Percentiles rank a stretch among this genome's conserved stretches.
These are phyloP conservation scores for Talaromyces borbonicus DNA, from an alignment of 495 filamentous ascomycete genomes.

Conservation along the genomic window DNA sequence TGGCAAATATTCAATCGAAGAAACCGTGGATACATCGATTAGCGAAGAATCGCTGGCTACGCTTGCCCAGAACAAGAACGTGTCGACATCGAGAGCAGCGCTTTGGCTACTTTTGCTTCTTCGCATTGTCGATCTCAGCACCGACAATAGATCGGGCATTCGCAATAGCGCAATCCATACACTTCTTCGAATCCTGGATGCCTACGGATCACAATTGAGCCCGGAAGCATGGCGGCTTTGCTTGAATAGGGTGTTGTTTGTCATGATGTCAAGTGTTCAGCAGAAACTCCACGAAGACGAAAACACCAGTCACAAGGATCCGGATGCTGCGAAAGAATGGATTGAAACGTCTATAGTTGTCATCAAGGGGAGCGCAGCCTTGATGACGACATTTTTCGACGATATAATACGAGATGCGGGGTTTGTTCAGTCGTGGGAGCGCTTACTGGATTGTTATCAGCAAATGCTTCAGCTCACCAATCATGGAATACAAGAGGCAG, in stretches of 20 bases:
- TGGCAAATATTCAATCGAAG: slow-evolving; percentile 35
- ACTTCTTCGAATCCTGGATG: slow-evolving; percentile 82
- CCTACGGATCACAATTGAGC: slow-evolving; percentile 71
- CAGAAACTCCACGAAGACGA: slow-evolving; percentile 4
- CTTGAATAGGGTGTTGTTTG: slow-evolving; percentile 68
- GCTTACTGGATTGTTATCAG: slow-evolving; percentile 56
- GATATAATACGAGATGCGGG: slow-evolving; percentile 43
- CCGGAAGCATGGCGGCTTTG: slow-evolving; percentile 77
- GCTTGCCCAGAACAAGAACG: slow-evolving; percentile 25
- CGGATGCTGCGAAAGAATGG: slow-evolving; percentile 45
- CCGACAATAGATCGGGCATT: slow-evolving; percentile 71
- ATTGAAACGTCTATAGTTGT: slow-evolving; percentile 69
- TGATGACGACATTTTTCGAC: slow-evolving; percentile 60
- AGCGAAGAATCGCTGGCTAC: slow-evolving; percentile 29
- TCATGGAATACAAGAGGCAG: slow-evolving; percentile 61
- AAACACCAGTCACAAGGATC: slow-evolving; percentile 13
- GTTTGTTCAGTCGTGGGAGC: slow-evolving; percentile 57
- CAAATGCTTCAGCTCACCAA: slow-evolving; percentile 47
- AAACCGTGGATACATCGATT: slow-evolving; percentile 26
- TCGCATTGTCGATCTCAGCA: slow-evolving; percentile 65
- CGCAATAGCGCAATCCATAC: slow-evolving; percentile 89
- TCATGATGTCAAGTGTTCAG: slow-evolving; percentile 49
- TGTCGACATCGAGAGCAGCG: slow-evolving; percentile 39
- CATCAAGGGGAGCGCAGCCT: slow-evolving; percentile 54
- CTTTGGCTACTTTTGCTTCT: slow-evolving; percentile 82